These are phyloP conservation scores for Quercus alba DNA, from an alignment of 306 rosid genomes.

Conservation along the genomic window DNA sequence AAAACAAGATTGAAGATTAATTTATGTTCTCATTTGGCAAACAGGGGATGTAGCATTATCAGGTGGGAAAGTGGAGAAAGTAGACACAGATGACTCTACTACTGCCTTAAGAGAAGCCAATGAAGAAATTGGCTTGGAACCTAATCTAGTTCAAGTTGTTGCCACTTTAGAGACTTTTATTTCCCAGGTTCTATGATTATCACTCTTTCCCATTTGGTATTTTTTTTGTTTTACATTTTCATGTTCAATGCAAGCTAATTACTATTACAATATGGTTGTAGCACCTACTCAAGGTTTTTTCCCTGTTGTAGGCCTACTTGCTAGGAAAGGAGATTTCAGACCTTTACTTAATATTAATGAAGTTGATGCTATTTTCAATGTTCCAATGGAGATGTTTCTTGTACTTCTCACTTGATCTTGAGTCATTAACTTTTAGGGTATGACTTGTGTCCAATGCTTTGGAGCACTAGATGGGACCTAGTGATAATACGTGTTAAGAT, in stretches of 20 bases:
- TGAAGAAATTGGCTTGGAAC: slow-evolving; percentile 36
- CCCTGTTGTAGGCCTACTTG: slow-evolving; percentile 29
- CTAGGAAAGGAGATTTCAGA: slow-evolving; percentile 17
- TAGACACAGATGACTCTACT: slow-evolving; percentile 31
- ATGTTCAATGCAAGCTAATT: background rate
- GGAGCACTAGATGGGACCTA: too few relatives aligned
- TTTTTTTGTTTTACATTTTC: background rate
- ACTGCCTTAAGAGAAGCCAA: slow-evolving; percentile 34
- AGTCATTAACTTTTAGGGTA: background rate
- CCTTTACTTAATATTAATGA: slow-evolving; percentile 28
- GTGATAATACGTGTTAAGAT: too few relatives aligned
- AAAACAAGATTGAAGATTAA: background rate
- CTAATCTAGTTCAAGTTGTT: slow-evolving; percentile 26
- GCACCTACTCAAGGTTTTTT: slow-evolving; percentile 24
- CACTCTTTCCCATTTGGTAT: background rate
- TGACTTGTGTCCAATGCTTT: too few relatives aligned
- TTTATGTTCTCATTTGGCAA: background rate
- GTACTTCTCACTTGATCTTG: background rate
- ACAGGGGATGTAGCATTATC: slow-evolving; percentile 42
- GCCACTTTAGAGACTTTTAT: slow-evolving; percentile 27
- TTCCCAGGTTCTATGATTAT: slow-evolving; percentile 11
- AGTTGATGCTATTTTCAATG: slow-evolving; percentile 34
- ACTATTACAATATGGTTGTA: background rate
- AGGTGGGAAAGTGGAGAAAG: slow-evolving; percentile 36
- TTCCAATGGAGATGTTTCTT: slow-evolving; percentile 30